phyloP scores from a whole-genome alignment of 2,329 filamentous ascomycete genomes.

The Atkinsonella hypoxylon region DNA sequence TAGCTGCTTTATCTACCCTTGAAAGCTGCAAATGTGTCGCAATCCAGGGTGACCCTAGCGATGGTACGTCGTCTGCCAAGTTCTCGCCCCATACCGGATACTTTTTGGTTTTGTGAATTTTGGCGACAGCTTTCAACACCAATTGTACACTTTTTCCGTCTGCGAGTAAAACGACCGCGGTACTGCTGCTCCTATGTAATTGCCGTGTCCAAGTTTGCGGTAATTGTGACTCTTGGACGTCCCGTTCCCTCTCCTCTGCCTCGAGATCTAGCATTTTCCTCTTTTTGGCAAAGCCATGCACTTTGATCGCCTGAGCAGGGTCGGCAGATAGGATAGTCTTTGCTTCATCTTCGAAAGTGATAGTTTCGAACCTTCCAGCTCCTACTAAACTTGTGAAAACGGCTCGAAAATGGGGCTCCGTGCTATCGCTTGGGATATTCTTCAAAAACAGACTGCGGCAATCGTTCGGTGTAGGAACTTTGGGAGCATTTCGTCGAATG shows the following conservation, averaged over 20 bases:
- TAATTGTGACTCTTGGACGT: slow-evolving; percentile 49
- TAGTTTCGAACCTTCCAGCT: slow-evolving; percentile 64
- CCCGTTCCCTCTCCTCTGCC: slow-evolving; percentile 39
- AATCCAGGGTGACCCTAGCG: slow-evolving; percentile 44
- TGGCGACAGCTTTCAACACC: slow-evolving; percentile 62
- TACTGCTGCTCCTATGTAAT: slow-evolving; percentile 61
- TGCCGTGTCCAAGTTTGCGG: slow-evolving; percentile 63
- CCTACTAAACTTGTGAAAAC: slow-evolving; percentile 66
- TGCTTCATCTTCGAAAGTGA: slow-evolving; percentile 58
- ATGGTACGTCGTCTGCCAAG: slow-evolving; percentile 40
- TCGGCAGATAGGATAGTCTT: slow-evolving; percentile 29
- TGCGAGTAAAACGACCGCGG: slow-evolving; percentile 71
- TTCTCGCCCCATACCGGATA: slow-evolving; percentile 59
- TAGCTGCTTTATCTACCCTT: slow-evolving; percentile 53
- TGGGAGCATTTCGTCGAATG: slow-evolving; percentile 71
- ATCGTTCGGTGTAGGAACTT: slow-evolving; percentile 60
- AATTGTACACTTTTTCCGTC: slow-evolving; percentile 68
- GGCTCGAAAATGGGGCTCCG: slow-evolving; percentile 60
- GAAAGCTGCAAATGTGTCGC: slow-evolving; percentile 58
- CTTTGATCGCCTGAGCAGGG: slow-evolving; percentile 34
- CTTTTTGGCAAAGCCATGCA: slow-evolving; percentile 27
- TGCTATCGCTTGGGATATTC: slow-evolving; percentile 78
- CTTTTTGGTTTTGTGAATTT: slow-evolving; percentile 45
- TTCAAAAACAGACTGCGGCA: slow-evolving; percentile 78
- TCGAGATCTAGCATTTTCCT: slow-evolving; percentile 36